Evolutionary conservation across 805 yeast species (phyloP).

Genomic region (Wickerhamiella brachini): DNA sequence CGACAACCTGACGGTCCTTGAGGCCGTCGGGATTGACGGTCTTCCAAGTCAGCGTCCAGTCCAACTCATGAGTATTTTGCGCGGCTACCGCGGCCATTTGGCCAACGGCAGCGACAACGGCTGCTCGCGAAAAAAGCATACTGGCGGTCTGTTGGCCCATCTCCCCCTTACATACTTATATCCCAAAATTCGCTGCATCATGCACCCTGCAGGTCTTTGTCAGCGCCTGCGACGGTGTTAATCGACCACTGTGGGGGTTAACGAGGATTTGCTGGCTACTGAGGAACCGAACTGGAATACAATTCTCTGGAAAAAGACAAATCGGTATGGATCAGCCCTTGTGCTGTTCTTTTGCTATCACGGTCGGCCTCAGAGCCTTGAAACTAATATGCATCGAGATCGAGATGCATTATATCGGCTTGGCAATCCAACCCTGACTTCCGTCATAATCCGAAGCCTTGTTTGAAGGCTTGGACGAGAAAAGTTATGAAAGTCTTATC

Average conservation of each 20-base stretch:
- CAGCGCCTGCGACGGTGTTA: neutral
- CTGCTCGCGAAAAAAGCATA: neutral
- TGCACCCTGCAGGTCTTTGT: neutral
- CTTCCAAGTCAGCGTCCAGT: constrained; percentile 25
- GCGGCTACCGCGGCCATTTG: neutral
- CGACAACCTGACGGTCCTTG: constrained; percentile 37
- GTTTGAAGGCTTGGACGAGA: neutral
- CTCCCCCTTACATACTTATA: neutral
- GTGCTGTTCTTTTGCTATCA: too few species aligned
- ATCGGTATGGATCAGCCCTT: neutral
- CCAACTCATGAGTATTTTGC: constrained; percentile 16
- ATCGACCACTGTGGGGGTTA: neutral
- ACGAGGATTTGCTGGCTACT: neutral
- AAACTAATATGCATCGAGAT: neutral
- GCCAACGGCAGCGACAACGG: neutral
- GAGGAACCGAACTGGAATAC: neutral
- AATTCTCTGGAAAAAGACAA: too few species aligned
- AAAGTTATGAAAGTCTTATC: too few species aligned
- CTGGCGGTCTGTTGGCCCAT: neutral
- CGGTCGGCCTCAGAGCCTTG: neutral
- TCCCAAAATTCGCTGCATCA: neutral
- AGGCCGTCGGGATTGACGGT: constrained; percentile 44
- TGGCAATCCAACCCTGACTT: neutral
- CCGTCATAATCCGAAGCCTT: neutral
- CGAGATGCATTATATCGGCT: neutral